Conservation (phyloP, 2,329 filamentous ascomycete species). For the Ophiosphaerella korrae region DNA sequence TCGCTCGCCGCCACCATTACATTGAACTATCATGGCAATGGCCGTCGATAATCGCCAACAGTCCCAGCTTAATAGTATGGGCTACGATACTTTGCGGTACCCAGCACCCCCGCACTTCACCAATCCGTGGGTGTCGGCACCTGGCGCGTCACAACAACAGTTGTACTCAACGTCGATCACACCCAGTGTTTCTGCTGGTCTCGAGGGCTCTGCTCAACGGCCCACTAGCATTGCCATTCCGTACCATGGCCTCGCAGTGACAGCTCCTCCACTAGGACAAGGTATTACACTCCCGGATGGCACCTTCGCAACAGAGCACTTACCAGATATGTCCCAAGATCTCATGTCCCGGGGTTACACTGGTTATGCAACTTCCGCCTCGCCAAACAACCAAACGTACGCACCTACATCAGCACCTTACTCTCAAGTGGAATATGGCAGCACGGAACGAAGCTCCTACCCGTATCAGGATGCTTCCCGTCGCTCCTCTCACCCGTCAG, state of each 20-base stretch:
- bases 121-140: slow-evolving; percentile 76
- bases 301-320: slow-evolving; percentile 66
- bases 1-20: slow-evolving; percentile 16
- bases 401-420: slow-evolving; percentile 72
- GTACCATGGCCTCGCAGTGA: slow-evolving; percentile 75
- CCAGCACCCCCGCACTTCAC: slow-evolving; percentile 74
- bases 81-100: slow-evolving; percentile 82
- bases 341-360: slow-evolving; percentile 73
- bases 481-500: slow-evolving; percentile 86
- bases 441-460: slow-evolving; percentile 58
- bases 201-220: slow-evolving; percentile 58
- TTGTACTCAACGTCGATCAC: slow-evolving; percentile 70
- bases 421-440: slow-evolving; percentile 75
- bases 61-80: slow-evolving; percentile 67
- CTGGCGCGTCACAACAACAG: slow-evolving; percentile 59
- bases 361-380: slow-evolving; percentile 70
- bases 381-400: slow-evolving; percentile 69
- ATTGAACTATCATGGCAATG: slow-evolving; percentile 75
- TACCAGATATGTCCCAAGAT: slow-evolving; percentile 77
- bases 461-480: slow-evolving; percentile 63
- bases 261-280: slow-evolving; percentile 72
- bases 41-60: slow-evolving; percentile 87
- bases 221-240: slow-evolving; percentile 70
- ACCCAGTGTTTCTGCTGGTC: slow-evolving; percentile 54
- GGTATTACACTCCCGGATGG: slow-evolving; percentile 69